A percentile compares a stretch with the other conserved stretches of the same genome.
These are phyloP conservation scores for Daldinia caldariorum DNA, from an alignment of 495 filamentous ascomycete genomes.

Conservation along the genomic window DNA sequence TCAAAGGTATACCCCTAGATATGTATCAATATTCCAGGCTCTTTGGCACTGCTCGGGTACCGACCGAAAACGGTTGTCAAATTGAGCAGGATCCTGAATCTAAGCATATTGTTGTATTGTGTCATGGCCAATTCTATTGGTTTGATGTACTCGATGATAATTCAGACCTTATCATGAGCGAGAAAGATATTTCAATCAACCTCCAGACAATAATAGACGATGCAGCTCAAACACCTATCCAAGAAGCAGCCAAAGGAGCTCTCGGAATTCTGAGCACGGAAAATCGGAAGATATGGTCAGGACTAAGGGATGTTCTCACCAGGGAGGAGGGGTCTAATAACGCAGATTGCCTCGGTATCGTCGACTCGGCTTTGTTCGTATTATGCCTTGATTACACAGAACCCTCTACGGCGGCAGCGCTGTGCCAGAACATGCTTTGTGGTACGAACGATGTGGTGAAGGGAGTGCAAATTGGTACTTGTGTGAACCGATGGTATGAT, in stretches of 20 bases:
- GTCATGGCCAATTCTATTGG: slow-evolving; percentile 98
- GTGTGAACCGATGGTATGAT: slow-evolving; percentile 98
- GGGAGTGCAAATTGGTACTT: slow-evolving; percentile 96
- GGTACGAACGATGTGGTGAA: slow-evolving; percentile 90
- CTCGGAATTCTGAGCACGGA: slow-evolving; percentile 94
- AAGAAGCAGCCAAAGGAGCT: slow-evolving; percentile 93
- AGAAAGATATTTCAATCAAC: slow-evolving; percentile 92
- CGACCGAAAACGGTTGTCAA: slow-evolving; percentile 93
- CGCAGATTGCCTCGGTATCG: slow-evolving; percentile 90
- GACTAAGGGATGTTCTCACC: slow-evolving; percentile 87
- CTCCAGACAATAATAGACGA: slow-evolving; percentile 92
- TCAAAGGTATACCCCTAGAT: slow-evolving; percentile 83
- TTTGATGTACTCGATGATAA: slow-evolving; percentile 97
- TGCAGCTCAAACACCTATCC: slow-evolving; percentile 85
- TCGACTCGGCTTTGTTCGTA: slow-evolving; percentile 93
- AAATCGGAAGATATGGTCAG: slow-evolving; percentile 95
- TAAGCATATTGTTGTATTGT: slow-evolving; percentile 93
- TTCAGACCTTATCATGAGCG: slow-evolving; percentile 94
- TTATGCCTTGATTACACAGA: slow-evolving; percentile 93
- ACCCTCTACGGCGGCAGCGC: slow-evolving; percentile 76
- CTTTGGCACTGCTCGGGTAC: slow-evolving; percentile 94
- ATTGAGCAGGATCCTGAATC: slow-evolving; percentile 91
- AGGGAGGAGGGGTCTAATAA: slow-evolving; percentile 91
- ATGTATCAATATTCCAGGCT: slow-evolving; percentile 99
- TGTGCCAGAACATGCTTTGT: slow-evolving; percentile 98